Evolutionary conservation across 2,329 filamentous ascomycete species (phyloP).

Genomic region (Pseudogymnoascus sp.): DNA sequence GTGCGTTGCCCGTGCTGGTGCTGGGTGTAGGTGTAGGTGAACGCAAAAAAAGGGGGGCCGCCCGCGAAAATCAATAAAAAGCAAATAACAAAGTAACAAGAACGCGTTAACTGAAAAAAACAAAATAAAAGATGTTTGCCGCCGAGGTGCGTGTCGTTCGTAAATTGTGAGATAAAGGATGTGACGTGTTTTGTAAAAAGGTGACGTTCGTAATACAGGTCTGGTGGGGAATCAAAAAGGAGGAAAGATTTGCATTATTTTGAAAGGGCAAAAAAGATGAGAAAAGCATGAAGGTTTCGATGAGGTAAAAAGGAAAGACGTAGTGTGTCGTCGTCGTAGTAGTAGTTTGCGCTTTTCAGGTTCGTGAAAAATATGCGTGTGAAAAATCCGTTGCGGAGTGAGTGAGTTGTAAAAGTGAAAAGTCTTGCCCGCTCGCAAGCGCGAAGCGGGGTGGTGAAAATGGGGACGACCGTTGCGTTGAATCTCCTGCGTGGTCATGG

Average conservation of each 20-base stretch:
- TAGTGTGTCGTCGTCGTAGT: neutral
- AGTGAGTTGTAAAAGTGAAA: neutral
- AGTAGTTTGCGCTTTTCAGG: neutral
- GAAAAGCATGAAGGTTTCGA: neutral
- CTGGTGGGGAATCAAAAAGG: neutral
- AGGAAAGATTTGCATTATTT: neutral
- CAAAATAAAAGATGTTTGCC: neutral
- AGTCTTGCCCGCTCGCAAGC: neutral
- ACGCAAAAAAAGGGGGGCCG: neutral
- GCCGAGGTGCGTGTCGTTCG: constrained; percentile 6
- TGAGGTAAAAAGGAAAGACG: neutral
- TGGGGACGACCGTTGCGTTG: neutral
- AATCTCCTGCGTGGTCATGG: neutral
- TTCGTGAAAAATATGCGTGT: neutral
- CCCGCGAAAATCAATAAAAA: neutral
- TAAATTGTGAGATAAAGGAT: neutral
- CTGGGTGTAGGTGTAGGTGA: neutral
- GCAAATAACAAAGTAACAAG: neutral
- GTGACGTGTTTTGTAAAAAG: neutral
- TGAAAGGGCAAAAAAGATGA: neutral
- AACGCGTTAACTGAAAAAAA: neutral
- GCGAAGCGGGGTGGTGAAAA: neutral
- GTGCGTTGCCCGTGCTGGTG: neutral
- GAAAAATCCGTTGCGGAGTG: constrained; percentile 4
- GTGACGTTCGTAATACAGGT: neutral